Evolutionary conservation across 192 early-diverging fungal genomes (phyloP), one percentile per base, ranked within the genome.

Genomic region (Geranomyces variabilis): DNA sequence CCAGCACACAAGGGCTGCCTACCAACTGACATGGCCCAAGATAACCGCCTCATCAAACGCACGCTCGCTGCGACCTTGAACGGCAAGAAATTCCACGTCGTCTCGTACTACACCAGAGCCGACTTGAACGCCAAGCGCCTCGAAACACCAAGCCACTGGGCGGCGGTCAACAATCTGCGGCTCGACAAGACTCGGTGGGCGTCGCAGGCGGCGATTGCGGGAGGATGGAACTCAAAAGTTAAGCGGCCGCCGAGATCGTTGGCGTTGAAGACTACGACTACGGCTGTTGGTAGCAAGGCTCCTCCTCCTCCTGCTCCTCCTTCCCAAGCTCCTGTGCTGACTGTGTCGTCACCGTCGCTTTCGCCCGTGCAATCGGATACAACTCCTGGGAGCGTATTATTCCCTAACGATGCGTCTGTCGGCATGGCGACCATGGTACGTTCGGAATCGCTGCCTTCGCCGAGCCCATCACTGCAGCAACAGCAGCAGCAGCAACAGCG

Each of bases 151-250:
- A 34, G 17, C 24, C 26, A 31, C 15, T 70, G 68, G 68, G 68
- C 68, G 6, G 34, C 30, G 0, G 41, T 28, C 7, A 58, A 58
- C 36, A 15, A 31, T 12, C 22, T 70, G 15, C 15, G 22, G 19
- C 26, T 60, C 21, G 68, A 70, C 55, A n/a, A 61, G 28, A 29
- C 19, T 6, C 29, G 22, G 15, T 70, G 68, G 68, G 30, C 30
- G 15, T 22, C 66, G 17, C 4, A 55, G 15, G 68, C 58, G 29
- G 33, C 30, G 41, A 57, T 70, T 17, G 55, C 68, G 13, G 51
- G 68, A 24, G 68, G 68, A 5, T 70, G 68, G 68, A 70, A 70
- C 29, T 57, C 43, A 19, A 33, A 70, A 44, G 28, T 28, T 15
- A 68, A 66, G 29, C 64, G 64, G 30, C 14, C n/a, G 41, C 9